Base-by-base conservation (phyloP, 140 eudicot species). In the Bidens hawaiensis region DNA sequence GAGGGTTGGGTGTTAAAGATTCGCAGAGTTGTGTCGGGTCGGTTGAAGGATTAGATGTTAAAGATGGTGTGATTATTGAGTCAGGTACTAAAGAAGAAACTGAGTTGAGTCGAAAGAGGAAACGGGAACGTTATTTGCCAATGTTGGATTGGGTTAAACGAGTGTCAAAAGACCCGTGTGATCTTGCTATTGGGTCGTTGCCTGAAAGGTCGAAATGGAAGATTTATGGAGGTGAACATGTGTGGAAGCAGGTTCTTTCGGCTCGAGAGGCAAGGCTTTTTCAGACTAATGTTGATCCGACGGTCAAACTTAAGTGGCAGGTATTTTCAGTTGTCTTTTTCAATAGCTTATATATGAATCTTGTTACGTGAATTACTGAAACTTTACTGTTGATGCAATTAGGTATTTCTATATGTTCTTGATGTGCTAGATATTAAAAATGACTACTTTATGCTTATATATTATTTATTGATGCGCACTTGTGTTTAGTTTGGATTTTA, bases 131-230 rank as follows among this genome's bases (percentile, higher is more conserved):
- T 36, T 46, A 63, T 26, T 60, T 14, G 63, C 76, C 65, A 4
- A 59, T 81, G 81, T 47, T 93, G 61, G 55, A 76, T 65, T 93
- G 99, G 99, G 53, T 93, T 41, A 77, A 11, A 52, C 27, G 67
- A 27, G 87, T 85, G 67, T 81, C 95, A 1, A 88, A 78, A 78
- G 82, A 93, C 66, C 99, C 99, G 4, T 76, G 88, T 66, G 70
- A 87, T 47, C 76, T 70, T 52, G 82, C 63, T 28, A 72, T 85
- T 64, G 99, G 89, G 26, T 14, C 55, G 1, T 43, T 88, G 46
- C 99, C 99, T 0, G 89, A 85, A 28, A 81, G 80, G 71, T 51
- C 71, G 30, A 88, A 70, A 74, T 93, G 95, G 95, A 89, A 89
- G 72, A 0, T 14, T 47, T 81, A 79, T 71, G 89, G 86, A 24